Evolutionary conservation across 2,329 filamentous ascomycete species (phyloP).

Genomic region (Fusarium multiceps): DNA sequence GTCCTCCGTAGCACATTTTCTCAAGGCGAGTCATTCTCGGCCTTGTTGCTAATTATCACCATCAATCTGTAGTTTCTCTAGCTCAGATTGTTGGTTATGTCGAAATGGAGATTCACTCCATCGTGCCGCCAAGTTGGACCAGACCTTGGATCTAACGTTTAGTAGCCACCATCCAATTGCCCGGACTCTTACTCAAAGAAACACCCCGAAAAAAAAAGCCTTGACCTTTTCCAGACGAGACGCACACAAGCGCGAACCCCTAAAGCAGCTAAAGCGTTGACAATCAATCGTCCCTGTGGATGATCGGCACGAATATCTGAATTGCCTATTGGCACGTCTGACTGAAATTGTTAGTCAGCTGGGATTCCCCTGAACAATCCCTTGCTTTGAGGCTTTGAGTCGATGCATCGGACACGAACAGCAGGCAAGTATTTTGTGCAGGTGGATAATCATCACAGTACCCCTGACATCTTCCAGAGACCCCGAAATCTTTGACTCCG

Average conservation of each 20-base stretch:
- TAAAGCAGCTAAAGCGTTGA: constrained; percentile 37
- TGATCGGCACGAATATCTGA: constrained; percentile 32
- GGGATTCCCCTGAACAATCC: constrained; percentile 30
- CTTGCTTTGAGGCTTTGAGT: constrained; percentile 30
- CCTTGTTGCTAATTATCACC: not conserved
- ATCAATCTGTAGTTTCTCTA: constrained; percentile 1
- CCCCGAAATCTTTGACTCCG: constrained; percentile 33
- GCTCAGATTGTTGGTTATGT: constrained; percentile 2
- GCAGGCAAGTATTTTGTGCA: constrained; percentile 36
- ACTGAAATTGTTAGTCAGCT: constrained; percentile 21
- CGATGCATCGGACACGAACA: constrained; percentile 14
- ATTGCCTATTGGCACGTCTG: constrained; percentile 26
- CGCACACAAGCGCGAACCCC: constrained; percentile 28
- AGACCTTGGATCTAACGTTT: constrained; percentile 8
- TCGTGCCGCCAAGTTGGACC: constrained; percentile 16
- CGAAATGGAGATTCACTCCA: not conserved
- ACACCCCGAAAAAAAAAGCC: constrained; percentile 27
- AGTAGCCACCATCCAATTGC: constrained; percentile 16
- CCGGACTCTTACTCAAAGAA: constrained; percentile 17
- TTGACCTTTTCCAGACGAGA: constrained; percentile 33
- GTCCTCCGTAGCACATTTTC: not conserved
- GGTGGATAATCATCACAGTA: constrained; percentile 9
- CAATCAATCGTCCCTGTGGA: constrained; percentile 42
- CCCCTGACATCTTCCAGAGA: constrained; percentile 31
- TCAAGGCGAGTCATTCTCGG: constrained; percentile 11